Percentiles rank a stretch among this genome's conserved stretches.
Evolutionary conservation across 495 filamentous ascomycete genomes (phyloP).

Genomic region (Daldinia caldariorum): DNA sequence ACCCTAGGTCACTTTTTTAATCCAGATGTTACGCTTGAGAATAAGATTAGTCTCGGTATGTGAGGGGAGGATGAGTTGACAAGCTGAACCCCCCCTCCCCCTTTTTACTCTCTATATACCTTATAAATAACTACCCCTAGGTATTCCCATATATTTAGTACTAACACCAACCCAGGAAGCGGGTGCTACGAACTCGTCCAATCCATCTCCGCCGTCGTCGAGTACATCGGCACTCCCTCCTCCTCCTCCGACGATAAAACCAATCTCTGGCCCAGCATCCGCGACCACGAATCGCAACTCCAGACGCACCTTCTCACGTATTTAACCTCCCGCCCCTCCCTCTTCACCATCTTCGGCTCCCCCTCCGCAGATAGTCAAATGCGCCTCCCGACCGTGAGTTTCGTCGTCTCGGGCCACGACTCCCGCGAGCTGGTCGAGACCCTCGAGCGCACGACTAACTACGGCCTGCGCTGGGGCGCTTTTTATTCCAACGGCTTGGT

Average conservation of each 20-base stretch:
- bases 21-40: constrained; percentile 60
- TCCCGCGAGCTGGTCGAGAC: constrained; percentile 68
- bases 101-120: background rate
- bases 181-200: constrained; percentile 73
- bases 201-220: constrained; percentile 64
- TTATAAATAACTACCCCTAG: background rate
- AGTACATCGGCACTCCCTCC: constrained; percentile 60
- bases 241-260: constrained; percentile 53
- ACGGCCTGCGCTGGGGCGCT: constrained; percentile 72
- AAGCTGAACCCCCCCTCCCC: background rate
- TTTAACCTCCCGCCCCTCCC: constrained; percentile 55
- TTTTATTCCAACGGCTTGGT: constrained; percentile 74
- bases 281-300: constrained; percentile 67
- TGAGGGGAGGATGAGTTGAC: background rate
- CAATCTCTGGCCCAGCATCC: constrained; percentile 48
- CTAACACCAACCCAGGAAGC: constrained; percentile 29
- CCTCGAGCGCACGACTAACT: constrained; percentile 64
- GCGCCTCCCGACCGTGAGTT: constrained; percentile 73
- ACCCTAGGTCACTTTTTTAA: constrained; percentile 77
- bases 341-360: constrained; percentile 69
- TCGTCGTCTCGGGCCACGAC: constrained; percentile 65
- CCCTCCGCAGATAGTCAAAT: constrained; percentile 51
- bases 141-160: background rate
- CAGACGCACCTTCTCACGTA: constrained; percentile 67
- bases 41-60: constrained; percentile 60